phyloP scores from a whole-genome alignment of 2,329 filamentous ascomycete genomes.

The Colletotrichum plurivorum region DNA sequence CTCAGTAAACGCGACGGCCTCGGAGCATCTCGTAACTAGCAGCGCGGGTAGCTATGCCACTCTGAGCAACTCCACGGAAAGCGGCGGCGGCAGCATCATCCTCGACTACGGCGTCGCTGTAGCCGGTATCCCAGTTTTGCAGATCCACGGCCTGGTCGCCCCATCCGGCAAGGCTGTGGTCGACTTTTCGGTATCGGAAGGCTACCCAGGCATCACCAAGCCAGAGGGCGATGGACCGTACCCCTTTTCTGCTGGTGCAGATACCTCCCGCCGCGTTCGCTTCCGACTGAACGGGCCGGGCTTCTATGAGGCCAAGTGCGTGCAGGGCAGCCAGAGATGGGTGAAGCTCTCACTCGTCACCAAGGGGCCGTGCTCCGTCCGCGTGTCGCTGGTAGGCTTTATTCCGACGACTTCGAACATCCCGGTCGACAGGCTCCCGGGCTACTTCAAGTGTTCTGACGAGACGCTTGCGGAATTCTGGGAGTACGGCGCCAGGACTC shows the following conservation, averaged over 20 bases:
- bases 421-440: constrained; percentile 6
- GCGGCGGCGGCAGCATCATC: neutral
- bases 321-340: constrained; percentile 20
- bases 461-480: constrained; percentile 4
- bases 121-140: constrained; percentile 8
- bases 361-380: neutral
- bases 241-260: constrained; percentile 15
- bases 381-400: constrained; percentile 12
- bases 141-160: neutral
- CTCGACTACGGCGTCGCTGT: constrained; percentile 21
- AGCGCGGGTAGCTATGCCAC: neutral
- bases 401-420: constrained; percentile 9
- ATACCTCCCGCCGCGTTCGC: constrained; percentile 10
- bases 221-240: constrained; percentile 1
- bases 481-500: constrained; percentile 12
- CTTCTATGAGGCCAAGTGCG: constrained; percentile 19
- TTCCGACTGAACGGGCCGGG: constrained; percentile 15
- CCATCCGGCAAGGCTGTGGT: constrained; percentile 7
- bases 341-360: constrained; percentile 21
- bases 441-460: constrained; percentile 13
- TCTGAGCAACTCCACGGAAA: neutral
- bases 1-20: neutral
- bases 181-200: constrained; percentile 13
- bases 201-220: constrained; percentile 15
- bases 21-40: neutral